Base-by-base conservation (phyloP, 2,329 filamentous ascomycete genomes). In the Rugonectria rugulosa region DNA sequence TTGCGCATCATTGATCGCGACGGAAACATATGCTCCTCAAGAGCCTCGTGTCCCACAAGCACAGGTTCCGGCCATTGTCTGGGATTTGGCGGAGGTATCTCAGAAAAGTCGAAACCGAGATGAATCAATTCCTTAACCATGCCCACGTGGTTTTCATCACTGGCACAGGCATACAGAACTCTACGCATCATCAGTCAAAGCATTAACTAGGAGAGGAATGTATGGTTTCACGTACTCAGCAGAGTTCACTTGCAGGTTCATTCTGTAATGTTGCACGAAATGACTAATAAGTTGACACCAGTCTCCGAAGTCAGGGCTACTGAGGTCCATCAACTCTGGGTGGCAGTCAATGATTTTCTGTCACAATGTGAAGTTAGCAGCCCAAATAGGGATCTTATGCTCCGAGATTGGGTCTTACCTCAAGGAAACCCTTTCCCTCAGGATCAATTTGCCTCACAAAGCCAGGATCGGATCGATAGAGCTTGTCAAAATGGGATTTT, bases 401-500 rank as follows among this genome's bases (percentile, higher is more conserved):
- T 32, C n/a, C 6, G 12, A 14, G 12, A 32, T n/a, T 14, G 3
- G 17, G 12, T 46, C 54, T 8, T 9, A 21, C 54, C 45, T 60
- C 55, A 6, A 60, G 29, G 15, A 37, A 55, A 9, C 57, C 45
- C 1, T 5, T 4, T 4, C 55, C 49, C 0, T 2, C 1, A 2
- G 21, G 15, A 5, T 36, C 6, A 0, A 56, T 41, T 31, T 59
- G 26, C 4, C 51, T 36, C 2, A 59, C 20, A 29, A 60, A 59
- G 5, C 8, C 5, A 2, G 55, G 20, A 1, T 47, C 29, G 1
- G 42, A 21, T 11, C 14, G 45, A 2, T 45, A 48, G 4, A 56
- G 32, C 1, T 38, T 7, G 6, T 11, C 32, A 0, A 52, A 41
- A 11, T 17, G 5, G 0, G 1, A 2, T 27, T 47, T 36, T 2